Percentiles rank a stretch among this genome's conserved stretches.
Conservation (phyloP, 768 basidiomycete species). For the Lactarius evosmus region DNA sequence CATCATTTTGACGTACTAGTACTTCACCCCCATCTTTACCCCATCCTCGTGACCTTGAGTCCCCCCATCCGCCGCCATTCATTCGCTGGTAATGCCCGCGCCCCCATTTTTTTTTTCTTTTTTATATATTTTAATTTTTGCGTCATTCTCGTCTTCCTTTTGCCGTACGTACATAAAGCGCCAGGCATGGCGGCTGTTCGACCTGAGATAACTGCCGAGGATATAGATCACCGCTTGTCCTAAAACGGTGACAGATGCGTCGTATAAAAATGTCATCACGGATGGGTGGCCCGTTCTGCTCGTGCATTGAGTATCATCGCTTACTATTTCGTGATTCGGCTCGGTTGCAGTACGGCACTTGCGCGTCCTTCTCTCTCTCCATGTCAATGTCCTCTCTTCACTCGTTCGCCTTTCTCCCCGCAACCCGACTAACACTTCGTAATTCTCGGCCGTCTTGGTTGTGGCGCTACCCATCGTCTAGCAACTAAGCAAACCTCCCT, state of each 20-base stretch:
- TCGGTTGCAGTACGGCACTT: slow-evolving; percentile 22
- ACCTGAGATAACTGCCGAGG: slow-evolving; percentile 22
- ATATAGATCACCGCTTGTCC: slow-evolving; percentile 26
- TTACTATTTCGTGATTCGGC: slow-evolving; percentile 23
- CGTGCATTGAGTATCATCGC: slow-evolving; percentile 14
- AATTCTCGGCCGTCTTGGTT: slow-evolving; percentile 3
- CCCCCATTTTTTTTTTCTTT: slow-evolving; percentile 4
- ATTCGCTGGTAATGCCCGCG: slow-evolving; percentile 6
- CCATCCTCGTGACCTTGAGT: slow-evolving; percentile 14
- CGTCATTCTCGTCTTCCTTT: slow-evolving; percentile 18
- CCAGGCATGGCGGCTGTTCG: slow-evolving; percentile 13
- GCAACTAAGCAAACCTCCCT: too few species aligned
- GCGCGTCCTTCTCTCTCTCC: slow-evolving; percentile 14
- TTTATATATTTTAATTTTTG: slow-evolving; percentile 5
- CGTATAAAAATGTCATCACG: slow-evolving; percentile 24
- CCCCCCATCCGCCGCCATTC: background rate
- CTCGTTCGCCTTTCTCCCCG: background rate
- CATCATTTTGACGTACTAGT: slow-evolving; percentile 20
- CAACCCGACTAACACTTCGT: slow-evolving; percentile 5
- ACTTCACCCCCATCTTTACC: slow-evolving; percentile 6
- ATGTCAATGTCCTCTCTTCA: slow-evolving; percentile 18
- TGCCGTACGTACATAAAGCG: slow-evolving; percentile 18
- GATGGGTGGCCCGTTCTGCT: slow-evolving; percentile 17
- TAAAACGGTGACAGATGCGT: slow-evolving; percentile 8
- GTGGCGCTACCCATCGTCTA: background rate